phyloP scores from a whole-genome alignment of 129 eudicot genomes.

The Lactuca saligna region DNA sequence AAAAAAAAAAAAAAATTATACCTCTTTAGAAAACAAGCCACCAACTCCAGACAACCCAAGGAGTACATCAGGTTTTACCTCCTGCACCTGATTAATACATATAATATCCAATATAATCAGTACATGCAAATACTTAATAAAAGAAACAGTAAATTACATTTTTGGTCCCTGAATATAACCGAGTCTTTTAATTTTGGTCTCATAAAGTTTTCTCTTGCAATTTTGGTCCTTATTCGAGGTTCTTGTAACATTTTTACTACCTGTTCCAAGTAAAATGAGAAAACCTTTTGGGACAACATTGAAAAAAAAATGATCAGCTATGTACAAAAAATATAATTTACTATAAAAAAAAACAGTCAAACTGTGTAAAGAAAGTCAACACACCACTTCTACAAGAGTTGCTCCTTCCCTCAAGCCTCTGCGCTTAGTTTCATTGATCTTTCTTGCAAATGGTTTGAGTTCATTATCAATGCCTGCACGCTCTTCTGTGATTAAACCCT shows the following conservation, averaged over 20 bases:
- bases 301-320: too few species aligned
- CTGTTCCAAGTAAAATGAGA: too few species aligned
- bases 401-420: constrained; percentile 88
- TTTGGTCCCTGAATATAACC: too few species aligned
- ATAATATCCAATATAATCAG: not conserved
- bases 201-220: too few species aligned
- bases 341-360: not conserved
- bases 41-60: constrained; percentile 93
- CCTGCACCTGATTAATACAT: constrained; percentile 56
- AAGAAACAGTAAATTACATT: too few species aligned
- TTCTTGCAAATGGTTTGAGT: constrained; percentile 84
- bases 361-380: constrained; percentile 15
- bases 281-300: too few species aligned
- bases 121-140: not conserved
- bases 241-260: too few species aligned
- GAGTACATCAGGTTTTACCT: constrained; percentile 94
- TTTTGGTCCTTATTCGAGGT: too few species aligned
- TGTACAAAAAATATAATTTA: too few species aligned
- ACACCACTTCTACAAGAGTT: constrained; percentile 82
- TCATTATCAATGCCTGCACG: constrained; percentile 71
- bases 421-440: constrained; percentile 55
- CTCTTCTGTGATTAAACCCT: constrained; percentile 92
- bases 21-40: constrained; percentile 88
- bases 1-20: constrained; percentile 7
- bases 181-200: too few species aligned